Percentiles rank a stretch among this genome's conserved stretches.
Conservation (phyloP, 1,284 basidiomycete species). For the Ganoderma resinaceum region DNA sequence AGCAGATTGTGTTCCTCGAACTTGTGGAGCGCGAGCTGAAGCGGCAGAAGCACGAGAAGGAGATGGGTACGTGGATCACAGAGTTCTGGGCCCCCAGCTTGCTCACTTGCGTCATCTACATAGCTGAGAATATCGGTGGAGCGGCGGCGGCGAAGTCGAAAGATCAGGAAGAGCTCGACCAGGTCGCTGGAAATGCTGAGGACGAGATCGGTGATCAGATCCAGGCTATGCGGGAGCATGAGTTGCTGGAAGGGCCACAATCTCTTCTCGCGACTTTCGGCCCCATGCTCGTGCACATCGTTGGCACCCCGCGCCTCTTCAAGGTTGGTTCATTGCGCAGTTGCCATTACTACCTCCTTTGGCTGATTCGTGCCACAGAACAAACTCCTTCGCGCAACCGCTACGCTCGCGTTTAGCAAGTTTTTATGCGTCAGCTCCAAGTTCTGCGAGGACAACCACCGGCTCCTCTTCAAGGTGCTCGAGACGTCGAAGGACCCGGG, state of each 20-base stretch:
- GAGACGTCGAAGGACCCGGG: conserved; percentile 90
- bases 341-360: no score
- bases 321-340: conserved; percentile 56
- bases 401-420: conserved; percentile 92
- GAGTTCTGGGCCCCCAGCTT: not conserved
- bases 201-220: conserved; percentile 98
- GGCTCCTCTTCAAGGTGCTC: conserved; percentile 91
- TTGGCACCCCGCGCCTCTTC: conserved; percentile 87
- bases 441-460: conserved; percentile 93
- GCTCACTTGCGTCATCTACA: conserved; percentile 14
- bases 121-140: conserved; percentile 62
- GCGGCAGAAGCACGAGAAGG: conserved; percentile 91
- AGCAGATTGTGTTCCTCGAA: conserved; percentile 97
- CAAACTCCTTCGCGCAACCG: conserved; percentile 84
- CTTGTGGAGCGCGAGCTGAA: conserved; percentile 98
- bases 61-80: conserved; percentile 61
- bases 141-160: conserved; percentile 53
- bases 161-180: conserved; percentile 91
- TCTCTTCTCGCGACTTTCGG: conserved; percentile 89
- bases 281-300: conserved; percentile 90
- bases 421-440: conserved; percentile 95
- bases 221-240: conserved; percentile 83
- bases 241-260: conserved; percentile 87
- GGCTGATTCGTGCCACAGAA: conserved; percentile 60
- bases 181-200: conserved; percentile 97